Base-by-base conservation (phyloP, 495 filamentous ascomycete species). In the Articulospora tetracladia region DNA sequence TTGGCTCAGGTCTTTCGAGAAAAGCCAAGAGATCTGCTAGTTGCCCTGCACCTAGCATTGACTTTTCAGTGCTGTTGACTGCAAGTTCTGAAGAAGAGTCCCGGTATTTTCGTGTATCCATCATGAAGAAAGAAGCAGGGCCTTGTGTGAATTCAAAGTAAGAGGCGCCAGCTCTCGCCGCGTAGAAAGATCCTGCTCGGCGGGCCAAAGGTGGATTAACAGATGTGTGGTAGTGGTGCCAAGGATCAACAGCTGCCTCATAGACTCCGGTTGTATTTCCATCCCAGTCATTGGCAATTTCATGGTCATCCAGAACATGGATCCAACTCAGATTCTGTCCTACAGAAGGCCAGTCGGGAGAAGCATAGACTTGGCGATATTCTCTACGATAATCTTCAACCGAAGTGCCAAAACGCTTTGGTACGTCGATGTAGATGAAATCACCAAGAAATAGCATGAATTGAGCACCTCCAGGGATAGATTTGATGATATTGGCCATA, bases 391-490 rank as follows among this genome's bases (percentile, higher is more conserved):
- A 97, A 67, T 87, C 84, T 48, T 89, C 84, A 11, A 81, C 75
- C 3, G 82, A 78, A 20, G 78, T 84, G 13, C 91, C 92, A 64
- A 91, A 88, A 34, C 87, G 85, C 27, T 82, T 78, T 0, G 94
- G 94, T 0, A 97, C 91, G 59, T 98, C 94, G 61, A 95, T 86
- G 70, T 98, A 98, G 70, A 98, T 96, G 70, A 97, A 98, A 69
- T 98, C 94, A n/a, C 93, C 94, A 0, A 98, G 84, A 78, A 98
- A 98, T 24, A 98, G 81, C 93, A 98, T 97, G 64, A 98, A 98
- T 57, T 86, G 85, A 0, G 91, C 81, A 24, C 83, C 76, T 47
- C 62, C 61, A 22, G 66, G 66, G 3, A 93, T 73, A 4, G 73
- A 68, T 1, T 87, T 85, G 4, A 94, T 71, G 32, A 83, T 70